phyloP scores from a whole-genome alignment of 2,329 filamentous ascomycete species.

The Ambrosiella xylebori region DNA sequence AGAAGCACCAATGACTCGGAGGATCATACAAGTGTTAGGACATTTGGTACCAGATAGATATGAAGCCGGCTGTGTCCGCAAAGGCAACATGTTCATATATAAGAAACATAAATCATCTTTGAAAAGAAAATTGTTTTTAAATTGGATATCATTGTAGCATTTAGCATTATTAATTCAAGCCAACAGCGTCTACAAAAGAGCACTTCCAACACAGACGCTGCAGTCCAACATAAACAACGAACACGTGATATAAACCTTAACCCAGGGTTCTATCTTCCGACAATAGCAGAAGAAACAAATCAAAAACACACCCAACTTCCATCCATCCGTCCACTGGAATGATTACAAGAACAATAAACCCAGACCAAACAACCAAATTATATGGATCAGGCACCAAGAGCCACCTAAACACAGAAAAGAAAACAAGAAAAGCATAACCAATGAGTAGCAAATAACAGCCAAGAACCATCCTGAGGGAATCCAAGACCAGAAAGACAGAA shows the following conservation, averaged over 20 bases:
- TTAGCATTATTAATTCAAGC: background rate
- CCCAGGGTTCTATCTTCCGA: background rate
- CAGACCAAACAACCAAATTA: background rate
- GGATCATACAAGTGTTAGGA: background rate
- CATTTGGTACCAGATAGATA: background rate
- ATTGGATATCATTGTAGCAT: background rate
- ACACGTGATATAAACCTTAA: background rate
- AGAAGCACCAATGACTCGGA: background rate
- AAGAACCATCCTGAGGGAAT: constrained; percentile 1
- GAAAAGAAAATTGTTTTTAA: background rate
- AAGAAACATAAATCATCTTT: background rate
- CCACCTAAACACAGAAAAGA: no score
- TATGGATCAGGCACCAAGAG: background rate
- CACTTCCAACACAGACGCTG: background rate
- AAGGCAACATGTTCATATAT: background rate
- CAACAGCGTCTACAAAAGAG: background rate
- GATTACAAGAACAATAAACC: background rate
- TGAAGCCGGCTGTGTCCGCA: background rate
- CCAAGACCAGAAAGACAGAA: constrained; percentile 6
- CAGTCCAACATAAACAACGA: background rate
- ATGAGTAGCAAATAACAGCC: background rate
- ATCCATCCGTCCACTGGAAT: background rate
- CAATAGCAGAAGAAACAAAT: no score
- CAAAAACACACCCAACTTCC: background rate
- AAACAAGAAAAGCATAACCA: background rate